Evolutionary conservation across 2,329 filamentous ascomycete genomes (phyloP).

Genomic region (Diaporthe sp.): DNA sequence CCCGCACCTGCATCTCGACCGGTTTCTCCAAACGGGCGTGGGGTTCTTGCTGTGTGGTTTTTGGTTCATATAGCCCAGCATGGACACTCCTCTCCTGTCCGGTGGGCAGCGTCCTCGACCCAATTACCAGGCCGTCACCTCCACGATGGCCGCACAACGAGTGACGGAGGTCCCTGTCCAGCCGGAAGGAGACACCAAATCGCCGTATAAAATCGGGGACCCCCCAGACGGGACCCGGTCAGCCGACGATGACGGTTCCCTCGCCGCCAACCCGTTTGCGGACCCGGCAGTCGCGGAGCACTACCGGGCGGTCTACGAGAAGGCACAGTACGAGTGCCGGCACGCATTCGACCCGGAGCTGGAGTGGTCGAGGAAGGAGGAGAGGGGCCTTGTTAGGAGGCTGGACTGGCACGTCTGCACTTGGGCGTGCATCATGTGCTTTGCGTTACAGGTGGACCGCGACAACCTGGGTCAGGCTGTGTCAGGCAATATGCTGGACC

Average conservation of each 20-base stretch:
- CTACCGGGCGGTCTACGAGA: conserved; percentile 53
- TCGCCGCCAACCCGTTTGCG: conserved; percentile 49
- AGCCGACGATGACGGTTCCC: conserved; percentile 33
- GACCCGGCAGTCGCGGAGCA: conserved; percentile 49
- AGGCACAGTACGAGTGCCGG: conserved; percentile 64
- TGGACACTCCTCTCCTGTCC: conserved; percentile 26
- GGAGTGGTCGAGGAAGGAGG: conserved; percentile 67
- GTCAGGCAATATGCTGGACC: conserved; percentile 72
- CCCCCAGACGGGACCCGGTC: background rate
- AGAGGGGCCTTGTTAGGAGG: conserved; percentile 66
- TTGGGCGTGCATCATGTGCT: conserved; percentile 71
- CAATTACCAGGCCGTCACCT: background rate
- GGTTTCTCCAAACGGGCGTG: background rate
- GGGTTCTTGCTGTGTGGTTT: conserved; percentile 3
- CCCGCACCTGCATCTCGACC: background rate
- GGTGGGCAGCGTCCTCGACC: background rate
- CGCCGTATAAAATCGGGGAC: background rate
- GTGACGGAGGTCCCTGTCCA: background rate
- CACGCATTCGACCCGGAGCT: conserved; percentile 69
- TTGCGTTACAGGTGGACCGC: conserved; percentile 72
- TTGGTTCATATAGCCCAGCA: background rate
- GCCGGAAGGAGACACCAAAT: background rate
- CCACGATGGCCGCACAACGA: conserved; percentile 16
- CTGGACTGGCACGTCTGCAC: conserved; percentile 56
- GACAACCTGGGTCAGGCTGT: conserved; percentile 72